Conservation (phyloP, 257 asterid species). For the Fraxinus excelsior region DNA sequence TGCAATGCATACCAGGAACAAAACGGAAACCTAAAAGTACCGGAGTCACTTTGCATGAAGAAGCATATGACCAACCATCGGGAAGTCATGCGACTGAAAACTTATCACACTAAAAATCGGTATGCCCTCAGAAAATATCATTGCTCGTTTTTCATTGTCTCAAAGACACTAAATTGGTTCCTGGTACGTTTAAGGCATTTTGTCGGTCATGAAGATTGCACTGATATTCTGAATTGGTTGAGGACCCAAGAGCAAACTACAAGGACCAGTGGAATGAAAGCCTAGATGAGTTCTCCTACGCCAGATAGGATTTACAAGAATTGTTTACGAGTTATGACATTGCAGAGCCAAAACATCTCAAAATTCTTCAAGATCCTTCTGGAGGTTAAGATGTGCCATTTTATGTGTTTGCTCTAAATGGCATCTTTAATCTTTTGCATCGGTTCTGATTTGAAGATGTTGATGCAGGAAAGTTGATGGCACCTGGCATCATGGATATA, state of each 20-base stretch:
- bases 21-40: slow-evolving; percentile 55
- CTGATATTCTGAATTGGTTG: slow-evolving; percentile 73
- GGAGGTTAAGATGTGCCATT: neutral
- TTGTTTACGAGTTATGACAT: neutral
- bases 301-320: neutral
- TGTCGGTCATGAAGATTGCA: slow-evolving; percentile 56
- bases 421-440: neutral
- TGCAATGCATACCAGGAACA: slow-evolving; percentile 58
- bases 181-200: slow-evolving; percentile 58
- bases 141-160: neutral
- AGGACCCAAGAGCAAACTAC: slow-evolving; percentile 37
- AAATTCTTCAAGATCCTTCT: neutral
- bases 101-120: slow-evolving; percentile 80
- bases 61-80: slow-evolving; percentile 57
- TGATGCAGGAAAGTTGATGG: neutral
- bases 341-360: neutral
- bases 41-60: slow-evolving; percentile 67
- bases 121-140: slow-evolving; percentile 27
- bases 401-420: neutral
- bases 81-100: slow-evolving; percentile 54
- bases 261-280: neutral
- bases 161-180: neutral
- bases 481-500: no score
- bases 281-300: neutral
- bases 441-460: neutral